phyloP scores from a whole-genome alignment of 2,329 filamentous ascomycete species.

The Fusarium longipes region DNA sequence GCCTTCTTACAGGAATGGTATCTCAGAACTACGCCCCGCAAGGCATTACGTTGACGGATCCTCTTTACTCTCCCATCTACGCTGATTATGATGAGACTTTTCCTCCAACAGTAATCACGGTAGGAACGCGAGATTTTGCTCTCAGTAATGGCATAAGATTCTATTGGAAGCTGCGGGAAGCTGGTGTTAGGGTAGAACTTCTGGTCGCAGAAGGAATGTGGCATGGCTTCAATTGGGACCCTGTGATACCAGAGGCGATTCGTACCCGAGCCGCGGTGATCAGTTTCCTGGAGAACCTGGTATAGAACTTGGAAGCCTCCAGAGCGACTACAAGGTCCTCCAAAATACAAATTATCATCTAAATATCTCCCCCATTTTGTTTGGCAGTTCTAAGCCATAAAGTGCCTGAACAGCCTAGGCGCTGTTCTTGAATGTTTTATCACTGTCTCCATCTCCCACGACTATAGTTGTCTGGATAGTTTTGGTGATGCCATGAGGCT shows the following conservation, averaged over 20 bases:
- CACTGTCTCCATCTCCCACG: constrained; percentile 19
- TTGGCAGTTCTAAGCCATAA: background rate
- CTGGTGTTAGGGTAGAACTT: background rate
- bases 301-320: background rate
- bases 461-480: constrained; percentile 32
- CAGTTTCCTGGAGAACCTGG: background rate
- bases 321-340: no score
- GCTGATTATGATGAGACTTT: no score
- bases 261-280: background rate
- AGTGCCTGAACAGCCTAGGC: background rate
- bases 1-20: no score
- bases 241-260: background rate
- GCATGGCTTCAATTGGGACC: constrained; percentile 7
- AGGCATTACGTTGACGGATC: no score
- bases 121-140: background rate
- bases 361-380: no score
- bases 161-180: background rate
- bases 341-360: background rate
- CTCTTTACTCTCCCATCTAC: no score
- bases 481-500: constrained; percentile 29
- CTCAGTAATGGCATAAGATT: background rate
- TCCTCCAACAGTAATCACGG: no score
- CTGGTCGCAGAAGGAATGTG: background rate
- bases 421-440: background rate
- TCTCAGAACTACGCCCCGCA: no score